Base-by-base conservation (phyloP, 129 eudicot species). In the Erigeron canadensis region DNA sequence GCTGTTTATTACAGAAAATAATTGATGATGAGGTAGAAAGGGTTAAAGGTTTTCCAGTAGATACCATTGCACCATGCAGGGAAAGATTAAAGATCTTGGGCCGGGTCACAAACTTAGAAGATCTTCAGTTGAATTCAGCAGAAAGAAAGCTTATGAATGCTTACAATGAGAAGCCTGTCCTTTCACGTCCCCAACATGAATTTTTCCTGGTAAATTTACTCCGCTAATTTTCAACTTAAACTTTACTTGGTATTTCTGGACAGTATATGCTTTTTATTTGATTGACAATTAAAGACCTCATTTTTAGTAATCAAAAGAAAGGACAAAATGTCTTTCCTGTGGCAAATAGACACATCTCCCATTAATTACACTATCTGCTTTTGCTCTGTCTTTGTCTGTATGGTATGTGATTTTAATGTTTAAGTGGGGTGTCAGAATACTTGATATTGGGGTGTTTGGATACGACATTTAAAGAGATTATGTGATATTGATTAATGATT, bases 151-250 rank as follows among this genome's bases (percentile, higher is more conserved):
- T 95, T 54, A 85, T 95, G 88, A 87, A 83, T 75, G 95, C 96
- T 42, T 95, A 95, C 82, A 95, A 95, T 53, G 97, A 95, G 77
- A 95, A 95, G 76, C 99, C 99, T 1, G 96, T 90, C 28, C 95
- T 95, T 7, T 84, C 97, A 47, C 99, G 99, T 45, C 99, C 99
- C 54, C 99, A 95, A 59, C 99, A 95, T 76, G 87, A 90, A 63
- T 95, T 95, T 81, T 88, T 82, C 88, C 64, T 79, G 94, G 99
- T 95, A 89, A 82, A 41, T 21, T 13, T 58, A 67, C 69, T 50
- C 39, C 23, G 2, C 21, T 2, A 48, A 41, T 62, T 60, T 61
- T 48, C n/a, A 13, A 37, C 10, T 60, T 28, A 28, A 5, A 65
- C 57, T 17, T 39, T 42, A 22, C 39, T 44, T 65, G n/a, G 47